Evolutionary conservation across 2,329 filamentous ascomycete genomes (phyloP), one percentile per base, ranked within the genome.

Genomic region (Ophiocordyceps camponoti-rufipedis): DNA sequence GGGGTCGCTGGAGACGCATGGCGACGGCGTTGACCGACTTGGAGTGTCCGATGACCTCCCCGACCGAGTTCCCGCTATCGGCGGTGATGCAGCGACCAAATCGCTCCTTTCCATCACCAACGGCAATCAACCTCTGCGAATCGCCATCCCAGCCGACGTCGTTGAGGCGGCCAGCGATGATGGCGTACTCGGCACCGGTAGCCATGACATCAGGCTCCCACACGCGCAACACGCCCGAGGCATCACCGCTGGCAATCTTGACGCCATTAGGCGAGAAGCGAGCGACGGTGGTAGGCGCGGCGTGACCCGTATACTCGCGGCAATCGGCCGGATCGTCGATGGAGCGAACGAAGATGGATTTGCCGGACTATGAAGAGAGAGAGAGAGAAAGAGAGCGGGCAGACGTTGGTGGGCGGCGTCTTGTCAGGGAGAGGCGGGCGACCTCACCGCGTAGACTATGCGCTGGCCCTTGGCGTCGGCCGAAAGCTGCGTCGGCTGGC

Each of bases 111-210:
- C 91, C 91, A 55, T 96, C 85, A 41, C 91, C 91, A 5, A 98
- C 89, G 4, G 89, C 91, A 56, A 96, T 95, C 58, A 98, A 82
- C 44, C 91, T 82, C 68, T 95, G 88, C 49, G 85, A 94, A 64
- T 98, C 91, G 47, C 88, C 89, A 57, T 96, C 91, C 88, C 91
- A 98, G 1, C 87, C 89, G 52, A 98, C 78, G 61, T 98, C 91
- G 60, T 94, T 94, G 65, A 98, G 89, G 45, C 85, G 82, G 12
- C 91, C 91, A 32, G 85, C 87, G 56, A 96, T 88, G 64, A 96
- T 95, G 58, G 79, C 75, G 64, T 94, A 96, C 63, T 96, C 85
- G 63, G 93, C 94, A 42, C 86, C 94, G 56, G 81, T 85, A 46
- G 72, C 71, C 42, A 87, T 87, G 53, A 86, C 85, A 46, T 89